phyloP scores from a whole-genome alignment of 1,139 yeast species.

The Yarrowia galli region DNA sequence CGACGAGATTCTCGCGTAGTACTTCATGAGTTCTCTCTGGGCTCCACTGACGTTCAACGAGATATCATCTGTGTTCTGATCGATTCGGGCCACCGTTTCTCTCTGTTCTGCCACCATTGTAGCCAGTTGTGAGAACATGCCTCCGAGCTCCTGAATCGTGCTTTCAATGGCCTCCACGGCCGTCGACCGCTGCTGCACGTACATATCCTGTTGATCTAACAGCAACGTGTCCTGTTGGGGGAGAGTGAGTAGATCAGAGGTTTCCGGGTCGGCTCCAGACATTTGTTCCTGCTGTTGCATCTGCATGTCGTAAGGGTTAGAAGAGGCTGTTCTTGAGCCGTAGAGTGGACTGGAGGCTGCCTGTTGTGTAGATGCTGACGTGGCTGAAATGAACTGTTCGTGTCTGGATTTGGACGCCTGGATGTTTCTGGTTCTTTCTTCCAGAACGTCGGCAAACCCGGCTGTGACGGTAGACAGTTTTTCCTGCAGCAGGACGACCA shows the following conservation, averaged over 20 bases:
- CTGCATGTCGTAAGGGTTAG: slow-evolving; percentile 40
- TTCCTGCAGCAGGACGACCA: slow-evolving; percentile 82
- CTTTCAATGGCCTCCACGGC: slow-evolving; percentile 97
- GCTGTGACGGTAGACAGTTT: slow-evolving; percentile 92
- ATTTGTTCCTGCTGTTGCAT: slow-evolving; percentile 25
- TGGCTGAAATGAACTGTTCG: slow-evolving; percentile 75
- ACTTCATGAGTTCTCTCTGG: slow-evolving; percentile 88
- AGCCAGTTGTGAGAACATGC: slow-evolving; percentile 90
- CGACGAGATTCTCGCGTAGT: slow-evolving; percentile 84
- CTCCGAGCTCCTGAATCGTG: slow-evolving; percentile 96
- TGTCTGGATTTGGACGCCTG: slow-evolving; percentile 81
- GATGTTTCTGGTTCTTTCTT: slow-evolving; percentile 84
- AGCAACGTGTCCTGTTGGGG: slow-evolving; percentile 72
- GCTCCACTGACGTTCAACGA: slow-evolving; percentile 90
- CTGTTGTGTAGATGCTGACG: slow-evolving; percentile 51
- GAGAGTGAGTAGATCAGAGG: slow-evolving; percentile 55
- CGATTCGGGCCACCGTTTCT: slow-evolving; percentile 93
- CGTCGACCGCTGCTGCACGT: slow-evolving; percentile 80
- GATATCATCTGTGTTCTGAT: slow-evolving; percentile 93
- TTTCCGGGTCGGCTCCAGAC: slow-evolving; percentile 21
- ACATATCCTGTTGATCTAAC: slow-evolving; percentile 74
- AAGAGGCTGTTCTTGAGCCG: slow-evolving; percentile 45
- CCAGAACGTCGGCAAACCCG: slow-evolving; percentile 86
- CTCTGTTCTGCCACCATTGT: slow-evolving; percentile 99
- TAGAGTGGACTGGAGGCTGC: slow-evolving; percentile 33